phyloP scores from a whole-genome alignment of 805 yeast genomes.

The Metschnikowia gruessii region DNA sequence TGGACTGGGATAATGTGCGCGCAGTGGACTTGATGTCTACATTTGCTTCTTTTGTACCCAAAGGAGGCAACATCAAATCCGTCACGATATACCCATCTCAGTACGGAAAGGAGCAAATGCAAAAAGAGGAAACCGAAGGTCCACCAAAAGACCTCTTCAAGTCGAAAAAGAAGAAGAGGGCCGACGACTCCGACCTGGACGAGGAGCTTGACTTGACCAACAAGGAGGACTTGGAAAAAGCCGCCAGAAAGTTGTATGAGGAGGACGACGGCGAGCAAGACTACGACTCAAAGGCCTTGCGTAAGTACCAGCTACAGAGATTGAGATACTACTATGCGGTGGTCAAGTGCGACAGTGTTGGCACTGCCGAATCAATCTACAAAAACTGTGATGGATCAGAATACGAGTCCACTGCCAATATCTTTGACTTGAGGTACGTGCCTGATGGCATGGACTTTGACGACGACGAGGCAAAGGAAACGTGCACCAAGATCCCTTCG shows the following conservation, averaged over 20 bases:
- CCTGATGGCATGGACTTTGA: conserved; percentile 89
- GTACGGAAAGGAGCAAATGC: conserved; percentile 89
- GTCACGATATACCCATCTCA: conserved; percentile 83
- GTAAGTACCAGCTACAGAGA: conserved; percentile 90
- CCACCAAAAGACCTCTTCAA: conserved; percentile 85
- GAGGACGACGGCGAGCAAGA: conserved; percentile 83
- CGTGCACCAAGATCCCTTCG: conserved; percentile 67
- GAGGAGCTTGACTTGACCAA: conserved; percentile 45
- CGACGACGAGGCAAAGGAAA: conserved; percentile 71
- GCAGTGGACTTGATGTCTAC: conserved; percentile 89
- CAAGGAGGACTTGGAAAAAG: conserved; percentile 50
- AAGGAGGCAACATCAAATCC: conserved; percentile 63
- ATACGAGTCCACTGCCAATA: conserved; percentile 91
- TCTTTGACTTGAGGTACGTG: conserved; percentile 86
- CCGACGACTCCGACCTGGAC: conserved; percentile 30
- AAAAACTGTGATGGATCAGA: conserved; percentile 92
- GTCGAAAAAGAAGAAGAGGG: conserved; percentile 35
- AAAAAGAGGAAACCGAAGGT: conserved; percentile 84
- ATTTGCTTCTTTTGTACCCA: conserved; percentile 78
- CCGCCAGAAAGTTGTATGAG: conserved; percentile 68
- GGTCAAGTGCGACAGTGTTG: conserved; percentile 71
- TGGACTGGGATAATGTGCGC: conserved; percentile 96
- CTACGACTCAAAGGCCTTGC: conserved; percentile 76
- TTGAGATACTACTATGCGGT: conserved; percentile 92
- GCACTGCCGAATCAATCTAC: conserved; percentile 73